A percentile compares a stretch with the other conserved stretches of the same genome.
phyloP scores from a whole-genome alignment of 192 early-diverging fungal genomes.

The Polychytrium aggregatum region DNA sequence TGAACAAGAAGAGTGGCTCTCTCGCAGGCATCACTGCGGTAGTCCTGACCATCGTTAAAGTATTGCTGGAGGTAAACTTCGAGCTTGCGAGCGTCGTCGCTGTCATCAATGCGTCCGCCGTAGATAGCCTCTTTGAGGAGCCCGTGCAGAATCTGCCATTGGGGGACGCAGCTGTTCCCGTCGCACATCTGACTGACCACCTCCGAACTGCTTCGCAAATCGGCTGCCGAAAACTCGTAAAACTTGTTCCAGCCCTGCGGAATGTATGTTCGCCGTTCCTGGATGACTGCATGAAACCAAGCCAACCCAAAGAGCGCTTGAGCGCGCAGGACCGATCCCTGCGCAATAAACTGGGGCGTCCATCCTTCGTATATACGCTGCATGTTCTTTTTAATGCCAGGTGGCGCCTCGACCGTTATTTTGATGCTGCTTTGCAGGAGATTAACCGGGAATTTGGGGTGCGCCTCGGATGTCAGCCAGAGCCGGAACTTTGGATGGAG shows the following conservation, averaged over 20 bases:
- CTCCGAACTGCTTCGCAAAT: conserved; percentile 41
- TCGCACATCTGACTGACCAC: conserved; percentile 35
- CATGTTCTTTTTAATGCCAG: conserved; percentile 47
- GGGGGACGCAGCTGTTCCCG: conserved; percentile 16
- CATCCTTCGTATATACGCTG: conserved; percentile 36
- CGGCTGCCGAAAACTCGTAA: conserved; percentile 48
- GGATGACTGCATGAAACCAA: conserved; percentile 51
- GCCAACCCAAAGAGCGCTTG: conserved; percentile 46
- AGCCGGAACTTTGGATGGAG: conserved; percentile 34
- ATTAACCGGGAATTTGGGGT: conserved; percentile 36
- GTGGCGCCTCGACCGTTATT: conserved; percentile 47
- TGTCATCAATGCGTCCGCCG: conserved; percentile 47
- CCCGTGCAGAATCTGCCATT: conserved; percentile 39
- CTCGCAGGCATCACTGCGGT: background rate
- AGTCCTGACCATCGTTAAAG: conserved; percentile 40
- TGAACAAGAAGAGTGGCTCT: no score
- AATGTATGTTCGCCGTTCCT: conserved; percentile 46
- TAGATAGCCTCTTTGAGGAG: conserved; percentile 47
- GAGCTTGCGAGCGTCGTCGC: conserved; percentile 34
- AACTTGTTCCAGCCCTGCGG: conserved; percentile 56
- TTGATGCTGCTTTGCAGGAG: conserved; percentile 37
- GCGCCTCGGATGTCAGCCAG: conserved; percentile 46
- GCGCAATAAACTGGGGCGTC: conserved; percentile 30
- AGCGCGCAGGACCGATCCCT: conserved; percentile 28
- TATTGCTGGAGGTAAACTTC: conserved; percentile 27